Base-by-base conservation (phyloP, 2,329 filamentous ascomycete genomes). In the Monilinia laxa region DNA sequence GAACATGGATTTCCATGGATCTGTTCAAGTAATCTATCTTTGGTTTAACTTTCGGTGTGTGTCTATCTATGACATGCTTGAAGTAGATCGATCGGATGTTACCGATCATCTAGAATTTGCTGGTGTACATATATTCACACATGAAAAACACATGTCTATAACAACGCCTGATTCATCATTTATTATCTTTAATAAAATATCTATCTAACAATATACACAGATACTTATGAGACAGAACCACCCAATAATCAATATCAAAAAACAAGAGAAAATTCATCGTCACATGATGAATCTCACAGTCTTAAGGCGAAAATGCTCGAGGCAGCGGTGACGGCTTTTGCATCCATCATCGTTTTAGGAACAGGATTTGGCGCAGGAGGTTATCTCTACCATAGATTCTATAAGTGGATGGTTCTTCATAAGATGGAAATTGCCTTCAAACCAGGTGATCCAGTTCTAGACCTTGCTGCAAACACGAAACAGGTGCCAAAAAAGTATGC, bases 381-480 rank as follows among this genome's bases (percentile, higher is more conserved):
- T 31, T 94, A 91, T 77, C 83, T 84, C 58, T 96, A 95, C 76
- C 91, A 95, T 77, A 87, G 85, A 73, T 87, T 85, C 76, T 98
- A 99, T 85, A 99, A 99, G 80, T 84, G 89, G 78, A 80, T 96
- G 66, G 92, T 98, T 38, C 81, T 98, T n/a, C 81, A 88, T 71
- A 99, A 99, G 80, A 98, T 99, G 83, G 87, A 91, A 71, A 90
- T 90, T 73, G 95, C 95, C 31, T 99, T 99, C 78, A 84, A 90
- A 67, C 93, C 93, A 1, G 95, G 95, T 14, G 95, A 99, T 76
- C 93, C 93, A 0, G 92, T 94, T 35, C 85, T 94, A 23, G 93
- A 91, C 67, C 81, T 97, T 56, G 92, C 92, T 2, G 89, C 90
- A 35, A 81, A 84, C 68, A 85, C 80, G 71, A 89, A 84, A 74